A percentile compares a stretch with the other conserved stretches of the same genome.
phyloP scores from a whole-genome alignment of 768 basidiomycete genomes.

The Naganishia onofrii region DNA sequence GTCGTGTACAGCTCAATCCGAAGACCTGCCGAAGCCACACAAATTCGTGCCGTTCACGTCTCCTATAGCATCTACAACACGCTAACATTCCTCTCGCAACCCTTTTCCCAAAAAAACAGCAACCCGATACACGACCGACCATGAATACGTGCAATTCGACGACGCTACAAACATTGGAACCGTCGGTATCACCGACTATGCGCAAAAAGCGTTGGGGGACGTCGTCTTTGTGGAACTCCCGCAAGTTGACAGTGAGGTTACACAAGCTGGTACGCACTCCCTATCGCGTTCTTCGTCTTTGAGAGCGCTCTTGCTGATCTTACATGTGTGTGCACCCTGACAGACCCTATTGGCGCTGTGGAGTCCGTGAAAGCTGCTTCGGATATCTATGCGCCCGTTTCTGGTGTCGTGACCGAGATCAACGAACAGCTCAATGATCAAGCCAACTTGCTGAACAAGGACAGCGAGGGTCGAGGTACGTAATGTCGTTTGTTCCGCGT shows the following conservation, averaged over 20 bases:
- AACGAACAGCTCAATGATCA: conserved; percentile 67
- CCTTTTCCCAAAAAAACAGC: conserved; percentile 56
- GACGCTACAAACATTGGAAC: conserved; percentile 71
- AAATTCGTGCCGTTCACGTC: not conserved
- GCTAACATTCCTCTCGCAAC: not conserved
- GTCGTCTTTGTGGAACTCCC: conserved; percentile 96
- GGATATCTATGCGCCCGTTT: conserved; percentile 92
- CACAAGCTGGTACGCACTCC: conserved; percentile 67
- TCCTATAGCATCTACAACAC: no score
- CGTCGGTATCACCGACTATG: conserved; percentile 85
- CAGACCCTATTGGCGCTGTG: conserved; percentile 83
- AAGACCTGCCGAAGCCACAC: no score
- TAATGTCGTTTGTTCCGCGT: not conserved
- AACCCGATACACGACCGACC: conserved; percentile 77
- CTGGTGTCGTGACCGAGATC: conserved; percentile 74
- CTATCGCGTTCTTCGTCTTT: not conserved
- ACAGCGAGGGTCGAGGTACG: conserved; percentile 74
- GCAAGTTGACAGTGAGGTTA: conserved; percentile 61
- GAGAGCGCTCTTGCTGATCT: conserved; percentile 33
- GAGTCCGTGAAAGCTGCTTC: conserved; percentile 97
- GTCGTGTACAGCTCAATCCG: not conserved
- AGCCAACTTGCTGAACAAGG: conserved; percentile 84
- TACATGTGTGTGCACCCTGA: not conserved
- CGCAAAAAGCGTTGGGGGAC: conserved; percentile 86
- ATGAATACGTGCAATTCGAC: conserved; percentile 82